Conservation (phyloP, 768 basidiomycete genomes). For the Sutorius australiensis region DNA sequence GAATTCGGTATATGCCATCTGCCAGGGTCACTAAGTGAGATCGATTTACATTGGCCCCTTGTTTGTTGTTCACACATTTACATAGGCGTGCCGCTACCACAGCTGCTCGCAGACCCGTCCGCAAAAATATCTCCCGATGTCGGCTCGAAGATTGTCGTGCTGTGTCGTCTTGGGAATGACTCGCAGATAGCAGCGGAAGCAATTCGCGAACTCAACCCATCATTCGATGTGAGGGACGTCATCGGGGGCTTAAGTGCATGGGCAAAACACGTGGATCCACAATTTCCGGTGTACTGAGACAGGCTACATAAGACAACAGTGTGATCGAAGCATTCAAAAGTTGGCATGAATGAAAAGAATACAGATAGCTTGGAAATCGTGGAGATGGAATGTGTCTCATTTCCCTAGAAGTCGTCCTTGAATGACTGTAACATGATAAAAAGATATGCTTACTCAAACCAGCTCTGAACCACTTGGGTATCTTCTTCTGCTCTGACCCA, state of each 20-base stretch:
- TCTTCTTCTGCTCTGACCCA: constrained; percentile 45
- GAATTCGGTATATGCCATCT: constrained; percentile 89
- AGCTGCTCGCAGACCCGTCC: constrained; percentile 60
- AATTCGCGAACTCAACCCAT: constrained; percentile 21
- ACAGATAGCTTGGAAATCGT: not conserved
- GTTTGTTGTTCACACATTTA: constrained; percentile 1
- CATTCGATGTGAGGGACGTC: constrained; percentile 55
- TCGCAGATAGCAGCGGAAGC: constrained; percentile 79
- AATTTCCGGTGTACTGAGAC: constrained; percentile 75
- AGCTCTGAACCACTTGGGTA: constrained; percentile 79
- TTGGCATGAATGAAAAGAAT: constrained; percentile 1
- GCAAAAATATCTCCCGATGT: constrained; percentile 32
- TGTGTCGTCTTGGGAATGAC: constrained; percentile 92
- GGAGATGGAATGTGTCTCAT: constrained; percentile 37
- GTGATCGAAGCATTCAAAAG: constrained; percentile 1
- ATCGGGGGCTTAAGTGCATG: constrained; percentile 82
- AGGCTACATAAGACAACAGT: not conserved
- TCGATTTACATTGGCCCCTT: not conserved
- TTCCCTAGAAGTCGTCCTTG: constrained; percentile 18
- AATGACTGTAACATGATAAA: not conserved
- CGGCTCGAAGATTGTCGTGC: constrained; percentile 42
- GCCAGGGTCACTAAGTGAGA: constrained; percentile 68
- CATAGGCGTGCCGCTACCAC: constrained; percentile 70
- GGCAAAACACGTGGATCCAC: constrained; percentile 66
- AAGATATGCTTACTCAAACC: constrained; percentile 46